Evolutionary conservation across 495 filamentous ascomycete species (phyloP), one percentile per base, ranked within the genome.

Genomic region (Podospora australis): DNA sequence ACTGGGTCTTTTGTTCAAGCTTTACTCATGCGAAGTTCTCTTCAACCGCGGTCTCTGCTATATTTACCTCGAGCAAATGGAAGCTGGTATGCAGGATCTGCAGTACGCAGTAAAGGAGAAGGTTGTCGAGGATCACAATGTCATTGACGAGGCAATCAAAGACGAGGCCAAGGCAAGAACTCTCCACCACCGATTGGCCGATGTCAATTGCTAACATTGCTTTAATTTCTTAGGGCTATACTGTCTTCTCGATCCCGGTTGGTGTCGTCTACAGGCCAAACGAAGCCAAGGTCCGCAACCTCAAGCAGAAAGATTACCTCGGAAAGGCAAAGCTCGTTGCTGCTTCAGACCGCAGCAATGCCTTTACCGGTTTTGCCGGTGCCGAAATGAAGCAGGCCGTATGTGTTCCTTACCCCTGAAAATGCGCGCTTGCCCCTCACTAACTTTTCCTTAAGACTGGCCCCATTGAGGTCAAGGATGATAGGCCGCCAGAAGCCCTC

Each of bases 11-110:
- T 87, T 90, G 44, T 99, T 97, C 71, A 95, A 95, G 56, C 74
- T 99, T 4, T 96, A 86, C 68, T 96, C 92, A 4, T 99, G 92
- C 67, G 94, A 99, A 64, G 94, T 96, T 2, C 74, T 99, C 13
- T 99, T 99, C 78, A 99, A 99, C 68, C 82, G 92, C 29, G 92
- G 92, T 36, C 77, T 99, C 30, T 97, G 94, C 70, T 97, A 96
- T 69, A 94, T 97, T 58, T 97, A 97, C 59, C 79, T 97, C 11
- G 86, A 89, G 59, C 88, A 96, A 66, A 87, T 88, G 65, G 84
- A 87, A 10, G 78, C 83, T 10, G 92, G 92, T 44, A 82, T 99
- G 79, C 80, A 87, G 66, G 92, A 99, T 75, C 71, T 99, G 42
- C 78, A 82, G 40, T 96, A 83, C 66, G 92, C 92, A 4, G 86